These are phyloP conservation scores for Pythium phragmitis DNA, from an alignment of 352 stramenopile genomes.

Conservation along the genomic window DNA sequence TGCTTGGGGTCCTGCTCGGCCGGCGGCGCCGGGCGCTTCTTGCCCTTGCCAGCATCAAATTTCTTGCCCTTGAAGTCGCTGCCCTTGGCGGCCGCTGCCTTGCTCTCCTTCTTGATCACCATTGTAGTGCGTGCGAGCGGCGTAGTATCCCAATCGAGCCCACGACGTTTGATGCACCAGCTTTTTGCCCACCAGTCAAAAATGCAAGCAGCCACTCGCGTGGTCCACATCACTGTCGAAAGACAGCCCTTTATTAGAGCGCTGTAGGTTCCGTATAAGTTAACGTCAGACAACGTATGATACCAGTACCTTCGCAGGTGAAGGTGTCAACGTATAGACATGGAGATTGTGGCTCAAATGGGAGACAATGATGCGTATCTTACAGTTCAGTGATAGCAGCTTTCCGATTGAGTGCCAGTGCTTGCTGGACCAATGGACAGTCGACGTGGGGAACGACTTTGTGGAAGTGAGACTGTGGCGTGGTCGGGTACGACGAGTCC, in stretches of 20 bases:
- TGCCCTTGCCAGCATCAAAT: constrained; percentile 30
- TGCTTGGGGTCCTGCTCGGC: constrained; percentile 68
- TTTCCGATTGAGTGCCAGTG: constrained; percentile 4
- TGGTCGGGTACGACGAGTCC: constrained; percentile 19
- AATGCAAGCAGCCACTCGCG: not conserved
- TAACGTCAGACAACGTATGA: constrained; percentile 8
- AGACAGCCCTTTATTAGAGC: constrained; percentile 7
- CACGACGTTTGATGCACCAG: constrained; percentile 29
- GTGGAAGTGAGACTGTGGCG: constrained; percentile 16
- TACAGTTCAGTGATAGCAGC: constrained; percentile 24
- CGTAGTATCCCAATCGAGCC: too few relatives aligned
- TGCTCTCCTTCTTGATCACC: constrained; percentile 25
- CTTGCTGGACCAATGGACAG: not conserved
- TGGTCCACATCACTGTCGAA: constrained; percentile 11
- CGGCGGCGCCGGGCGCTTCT: constrained; percentile 54
- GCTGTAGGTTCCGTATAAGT: constrained; percentile 19
- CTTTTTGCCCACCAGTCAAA: constrained; percentile 27
- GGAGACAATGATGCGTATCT: not conserved
- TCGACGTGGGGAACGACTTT: constrained; percentile 8
- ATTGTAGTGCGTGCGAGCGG: constrained; percentile 8
- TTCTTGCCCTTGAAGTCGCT: constrained; percentile 28
- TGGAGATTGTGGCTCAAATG: not conserved
- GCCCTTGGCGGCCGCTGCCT: constrained; percentile 15
- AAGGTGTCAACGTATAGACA: not conserved
- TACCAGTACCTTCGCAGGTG: not conserved